phyloP scores from a whole-genome alignment of 768 basidiomycete genomes.

The Lactarius akahatsu region DNA sequence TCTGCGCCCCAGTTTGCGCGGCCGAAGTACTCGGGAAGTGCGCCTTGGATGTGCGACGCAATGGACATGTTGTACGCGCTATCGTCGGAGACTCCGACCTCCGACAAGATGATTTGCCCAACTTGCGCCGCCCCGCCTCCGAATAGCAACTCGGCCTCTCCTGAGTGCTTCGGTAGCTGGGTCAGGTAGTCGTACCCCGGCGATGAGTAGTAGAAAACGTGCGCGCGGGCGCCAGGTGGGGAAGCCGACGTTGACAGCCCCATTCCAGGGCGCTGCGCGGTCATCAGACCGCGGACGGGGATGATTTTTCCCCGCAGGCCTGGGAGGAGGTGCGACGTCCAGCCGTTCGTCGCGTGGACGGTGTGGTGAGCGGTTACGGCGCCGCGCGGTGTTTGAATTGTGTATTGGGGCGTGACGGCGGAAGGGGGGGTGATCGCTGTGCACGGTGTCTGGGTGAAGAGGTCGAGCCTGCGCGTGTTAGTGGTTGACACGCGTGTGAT shows the following conservation, averaged over 20 bases:
- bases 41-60: constrained; percentile 46
- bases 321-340: constrained; percentile 68
- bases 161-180: constrained; percentile 41
- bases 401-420: constrained; percentile 41
- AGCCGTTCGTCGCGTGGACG: constrained; percentile 84
- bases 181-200: constrained; percentile 65
- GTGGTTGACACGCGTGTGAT: constrained; percentile 1
- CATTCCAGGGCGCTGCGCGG: constrained; percentile 57
- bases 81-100: constrained; percentile 39
- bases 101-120: constrained; percentile 33
- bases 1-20: constrained; percentile 45
- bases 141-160: constrained; percentile 52
- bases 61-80: constrained; percentile 38
- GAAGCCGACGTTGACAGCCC: constrained; percentile 33
- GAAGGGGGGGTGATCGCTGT: constrained; percentile 45
- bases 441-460: constrained; percentile 63
- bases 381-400: constrained; percentile 62
- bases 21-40: constrained; percentile 57
- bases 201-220: constrained; percentile 53
- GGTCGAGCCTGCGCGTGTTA: constrained; percentile 46
- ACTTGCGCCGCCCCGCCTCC: constrained; percentile 55
- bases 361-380: constrained; percentile 57
- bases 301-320: constrained; percentile 61
- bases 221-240: constrained; percentile 48
- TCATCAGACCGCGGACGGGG: constrained; percentile 60